phyloP scores from a whole-genome alignment of 2,329 filamentous ascomycete species.

The Anisogramma anomala region DNA sequence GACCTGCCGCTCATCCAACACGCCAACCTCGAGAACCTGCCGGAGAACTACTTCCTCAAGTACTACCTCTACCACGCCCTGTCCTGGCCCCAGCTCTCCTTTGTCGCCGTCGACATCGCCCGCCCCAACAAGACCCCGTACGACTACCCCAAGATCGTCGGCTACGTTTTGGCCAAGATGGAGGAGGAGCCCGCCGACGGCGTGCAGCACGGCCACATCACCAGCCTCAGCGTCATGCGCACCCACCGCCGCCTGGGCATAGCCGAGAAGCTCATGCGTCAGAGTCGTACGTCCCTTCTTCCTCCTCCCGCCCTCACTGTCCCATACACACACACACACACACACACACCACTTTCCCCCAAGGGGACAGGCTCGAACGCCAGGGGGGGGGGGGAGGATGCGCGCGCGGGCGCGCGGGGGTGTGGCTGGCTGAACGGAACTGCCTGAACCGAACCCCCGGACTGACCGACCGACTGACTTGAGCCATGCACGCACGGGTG shows the following conservation, averaged over 20 bases:
- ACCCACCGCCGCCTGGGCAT: conserved; percentile 85
- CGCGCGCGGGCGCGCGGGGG: no score
- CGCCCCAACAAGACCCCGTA: conserved; percentile 66
- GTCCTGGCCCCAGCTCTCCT: conserved; percentile 94
- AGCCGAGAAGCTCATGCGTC: conserved; percentile 94
- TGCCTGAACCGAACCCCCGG: not conserved
- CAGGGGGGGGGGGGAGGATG: no score
- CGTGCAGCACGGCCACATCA: conserved; percentile 91
- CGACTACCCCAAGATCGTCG: conserved; percentile 93
- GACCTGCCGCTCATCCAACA: conserved; percentile 91
- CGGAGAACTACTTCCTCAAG: conserved; percentile 99
- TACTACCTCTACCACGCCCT: conserved; percentile 99
- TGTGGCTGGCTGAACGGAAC: no score
- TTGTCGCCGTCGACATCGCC: conserved; percentile 86
- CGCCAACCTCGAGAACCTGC: conserved; percentile 96
- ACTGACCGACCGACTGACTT: no score
- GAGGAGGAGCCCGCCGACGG: conserved; percentile 93
- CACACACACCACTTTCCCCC: no score
- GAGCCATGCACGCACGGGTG: no score
- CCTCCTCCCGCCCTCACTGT: no score
- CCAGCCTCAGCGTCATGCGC: conserved; percentile 87
- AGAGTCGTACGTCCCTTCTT: conserved; percentile 71
- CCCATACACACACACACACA: no score
- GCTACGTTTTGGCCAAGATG: conserved; percentile 99
- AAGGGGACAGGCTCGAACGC: no score